A percentile compares a stretch with the other conserved stretches of the same genome.
These are phyloP conservation scores for Cutaneotrichosporon daszewskae DNA, from an alignment of 1,284 basidiomycete genomes.

Conservation along the genomic window DNA sequence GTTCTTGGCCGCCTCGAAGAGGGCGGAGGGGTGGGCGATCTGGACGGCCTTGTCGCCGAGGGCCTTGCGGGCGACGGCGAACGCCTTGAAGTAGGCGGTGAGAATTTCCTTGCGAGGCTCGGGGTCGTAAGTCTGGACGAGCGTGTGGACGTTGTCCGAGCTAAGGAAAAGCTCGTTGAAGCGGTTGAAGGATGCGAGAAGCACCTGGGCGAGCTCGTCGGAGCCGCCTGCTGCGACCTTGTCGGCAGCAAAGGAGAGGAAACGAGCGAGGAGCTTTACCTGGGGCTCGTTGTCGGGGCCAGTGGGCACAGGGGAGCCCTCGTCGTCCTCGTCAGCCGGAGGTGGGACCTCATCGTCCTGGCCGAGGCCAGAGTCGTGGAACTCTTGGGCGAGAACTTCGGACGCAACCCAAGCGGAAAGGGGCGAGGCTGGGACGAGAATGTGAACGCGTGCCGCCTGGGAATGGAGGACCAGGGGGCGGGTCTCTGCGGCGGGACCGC, in stretches of 20 bases:
- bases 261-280: conserved; percentile 70
- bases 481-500: conserved; percentile 30
- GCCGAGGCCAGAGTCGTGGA: conserved; percentile 58
- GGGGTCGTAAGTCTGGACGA: conserved; percentile 67
- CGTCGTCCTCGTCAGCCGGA: conserved; percentile 45
- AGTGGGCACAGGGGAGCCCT: conserved; percentile 30
- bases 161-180: conserved; percentile 74
- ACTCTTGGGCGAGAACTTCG: conserved; percentile 80
- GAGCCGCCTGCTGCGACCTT: conserved; percentile 57
- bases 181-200: conserved; percentile 65
- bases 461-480: conserved; percentile 49
- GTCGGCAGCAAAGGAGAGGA: conserved; percentile 66
- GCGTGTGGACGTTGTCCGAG: conserved; percentile 62
- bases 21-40: conserved; percentile 62
- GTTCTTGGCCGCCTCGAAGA: conserved; percentile 64
- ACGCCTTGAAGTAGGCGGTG: conserved; percentile 71
- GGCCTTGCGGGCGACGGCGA: conserved; percentile 63
- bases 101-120: conserved; percentile 73
- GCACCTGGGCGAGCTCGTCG: conserved; percentile 60
- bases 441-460: conserved; percentile 53
- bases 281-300: conserved; percentile 53
- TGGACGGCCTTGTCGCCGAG: conserved; percentile 56
- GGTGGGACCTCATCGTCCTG: conserved; percentile 32
- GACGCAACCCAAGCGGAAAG: conserved; percentile 79
- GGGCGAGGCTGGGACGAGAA: conserved; percentile 69